These are phyloP conservation scores for Pseudogymnoascus sp. DNA, from an alignment of 2,329 filamentous ascomycete species.

Conservation along the genomic window DNA sequence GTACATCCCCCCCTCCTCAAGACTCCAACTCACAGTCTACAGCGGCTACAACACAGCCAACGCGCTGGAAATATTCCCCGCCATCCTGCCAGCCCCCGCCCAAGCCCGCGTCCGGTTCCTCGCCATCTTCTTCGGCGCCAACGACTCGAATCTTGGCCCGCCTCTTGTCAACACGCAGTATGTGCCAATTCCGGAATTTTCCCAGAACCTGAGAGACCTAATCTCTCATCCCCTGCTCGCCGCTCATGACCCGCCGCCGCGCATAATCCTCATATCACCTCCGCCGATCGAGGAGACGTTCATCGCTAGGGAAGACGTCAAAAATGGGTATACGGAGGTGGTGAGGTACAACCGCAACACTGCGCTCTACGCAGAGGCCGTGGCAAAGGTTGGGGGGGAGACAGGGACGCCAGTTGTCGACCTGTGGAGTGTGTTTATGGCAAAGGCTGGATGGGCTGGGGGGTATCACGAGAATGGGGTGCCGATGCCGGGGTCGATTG, in stretches of 20 bases:
- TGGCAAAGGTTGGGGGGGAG: slow-evolving; percentile 46
- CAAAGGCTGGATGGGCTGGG: slow-evolving; percentile 39
- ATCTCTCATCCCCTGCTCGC: slow-evolving; percentile 61
- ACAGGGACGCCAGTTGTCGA: slow-evolving; percentile 57
- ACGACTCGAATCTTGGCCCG: slow-evolving; percentile 65
- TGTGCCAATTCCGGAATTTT: slow-evolving; percentile 65
- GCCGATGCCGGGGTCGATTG: slow-evolving; percentile 15
- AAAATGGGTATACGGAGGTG: slow-evolving; percentile 32
- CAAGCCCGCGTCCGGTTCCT: slow-evolving; percentile 20
- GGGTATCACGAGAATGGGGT: slow-evolving; percentile 11
- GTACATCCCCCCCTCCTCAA: background rate
- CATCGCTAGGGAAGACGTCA: slow-evolving; percentile 30
- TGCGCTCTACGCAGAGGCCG: slow-evolving; percentile 50
- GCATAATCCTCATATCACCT: slow-evolving; percentile 70
- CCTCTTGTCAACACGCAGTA: slow-evolving; percentile 58
- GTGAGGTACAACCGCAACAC: slow-evolving; percentile 31
- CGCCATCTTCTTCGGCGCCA: slow-evolving; percentile 73
- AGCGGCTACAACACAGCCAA: slow-evolving; percentile 23
- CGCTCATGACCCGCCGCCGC: slow-evolving; percentile 55
- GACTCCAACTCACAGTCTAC: background rate
- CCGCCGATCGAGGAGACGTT: slow-evolving; percentile 75
- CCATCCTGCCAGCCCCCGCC: slow-evolving; percentile 18
- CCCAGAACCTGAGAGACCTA: slow-evolving; percentile 61
- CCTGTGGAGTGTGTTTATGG: slow-evolving; percentile 71
- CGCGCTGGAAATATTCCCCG: slow-evolving; percentile 16